Conservation (phyloP, 352 stramenopile species). For the Blastocystis sp. region DNA sequence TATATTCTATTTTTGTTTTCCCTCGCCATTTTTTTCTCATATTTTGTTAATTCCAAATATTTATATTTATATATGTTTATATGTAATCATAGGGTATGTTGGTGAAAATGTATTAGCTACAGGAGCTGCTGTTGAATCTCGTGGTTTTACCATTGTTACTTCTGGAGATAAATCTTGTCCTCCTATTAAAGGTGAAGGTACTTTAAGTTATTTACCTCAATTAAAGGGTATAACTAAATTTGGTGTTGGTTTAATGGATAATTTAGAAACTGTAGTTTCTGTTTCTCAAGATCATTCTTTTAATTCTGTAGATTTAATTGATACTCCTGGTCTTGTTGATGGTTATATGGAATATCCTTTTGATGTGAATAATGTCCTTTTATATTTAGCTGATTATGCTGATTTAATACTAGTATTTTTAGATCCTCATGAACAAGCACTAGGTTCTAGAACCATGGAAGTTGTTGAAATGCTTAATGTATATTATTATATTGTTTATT, state of each 20-base stretch:
- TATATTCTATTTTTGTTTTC: conserved; percentile 7
- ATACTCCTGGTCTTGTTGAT: conserved; percentile 53
- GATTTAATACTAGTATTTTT: conserved; percentile 56
- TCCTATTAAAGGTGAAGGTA: conserved; percentile 51
- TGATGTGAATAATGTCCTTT: conserved; percentile 51
- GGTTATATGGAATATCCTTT: conserved; percentile 54
- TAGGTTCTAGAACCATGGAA: conserved; percentile 54
- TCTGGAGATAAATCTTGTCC: conserved; percentile 49
- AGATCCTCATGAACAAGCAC: conserved; percentile 51
- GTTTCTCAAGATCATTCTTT: conserved; percentile 49
- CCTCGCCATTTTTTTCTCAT: not conserved
- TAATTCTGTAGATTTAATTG: conserved; percentile 53
- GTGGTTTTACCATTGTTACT: conserved; percentile 53
- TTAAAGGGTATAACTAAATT: conserved; percentile 48
- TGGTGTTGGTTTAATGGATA: conserved; percentile 50
- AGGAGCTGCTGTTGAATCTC: conserved; percentile 52
- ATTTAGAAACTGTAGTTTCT: conserved; percentile 50
- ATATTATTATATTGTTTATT: no score
- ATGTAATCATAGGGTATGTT: conserved; percentile 44
- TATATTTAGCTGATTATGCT: conserved; percentile 47
- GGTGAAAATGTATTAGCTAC: conserved; percentile 50
- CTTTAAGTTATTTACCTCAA: conserved; percentile 50
- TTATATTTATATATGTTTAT: no score
- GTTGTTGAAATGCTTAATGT: conserved; percentile 51
- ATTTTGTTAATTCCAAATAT: not conserved